Evolutionary conservation across 2,329 filamentous ascomycete genomes (phyloP).

Genomic region (Apiospora aurea): DNA sequence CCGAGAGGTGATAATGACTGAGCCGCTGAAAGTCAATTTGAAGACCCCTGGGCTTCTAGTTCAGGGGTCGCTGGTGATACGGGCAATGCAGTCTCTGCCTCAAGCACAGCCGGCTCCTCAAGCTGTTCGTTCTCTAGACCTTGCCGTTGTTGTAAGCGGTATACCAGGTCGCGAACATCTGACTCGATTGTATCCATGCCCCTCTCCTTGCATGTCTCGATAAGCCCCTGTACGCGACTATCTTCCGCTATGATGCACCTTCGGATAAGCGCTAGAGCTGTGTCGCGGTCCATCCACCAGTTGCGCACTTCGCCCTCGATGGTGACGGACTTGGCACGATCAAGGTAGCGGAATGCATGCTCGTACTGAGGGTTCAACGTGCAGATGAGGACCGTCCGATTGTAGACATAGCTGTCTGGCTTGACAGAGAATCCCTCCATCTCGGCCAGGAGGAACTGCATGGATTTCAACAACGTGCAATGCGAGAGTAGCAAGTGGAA

Average conservation of each 20-base stretch:
- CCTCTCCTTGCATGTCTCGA: constrained; percentile 41
- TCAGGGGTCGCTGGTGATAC: background rate
- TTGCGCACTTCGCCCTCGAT: constrained; percentile 29
- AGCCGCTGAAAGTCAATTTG: background rate
- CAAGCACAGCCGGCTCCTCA: background rate
- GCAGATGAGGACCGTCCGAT: constrained; percentile 44
- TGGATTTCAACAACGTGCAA: constrained; percentile 38
- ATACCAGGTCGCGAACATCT: constrained; percentile 36
- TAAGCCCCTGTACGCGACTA: constrained; percentile 41
- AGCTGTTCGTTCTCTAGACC: background rate
- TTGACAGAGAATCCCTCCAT: constrained; percentile 46
- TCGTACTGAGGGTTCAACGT: constrained; percentile 44
- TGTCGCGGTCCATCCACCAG: constrained; percentile 43
- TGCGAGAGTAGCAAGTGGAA: constrained; percentile 45
- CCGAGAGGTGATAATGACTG: background rate
- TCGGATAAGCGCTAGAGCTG: constrained; percentile 43
- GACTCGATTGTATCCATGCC: constrained; percentile 35
- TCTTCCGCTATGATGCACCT: constrained; percentile 45
- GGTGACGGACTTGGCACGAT: constrained; percentile 34
- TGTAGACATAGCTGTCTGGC: constrained; percentile 39
- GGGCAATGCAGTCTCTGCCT: background rate
- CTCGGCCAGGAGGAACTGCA: constrained; percentile 46
- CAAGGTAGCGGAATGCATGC: constrained; percentile 43
- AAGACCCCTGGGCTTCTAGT: background rate
- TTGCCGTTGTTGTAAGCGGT: constrained; percentile 24